Evolutionary conservation across 1,284 basidiomycete genomes (phyloP), one percentile per base, ranked within the genome.

Genomic region (Malassezia pachydermatis): DNA sequence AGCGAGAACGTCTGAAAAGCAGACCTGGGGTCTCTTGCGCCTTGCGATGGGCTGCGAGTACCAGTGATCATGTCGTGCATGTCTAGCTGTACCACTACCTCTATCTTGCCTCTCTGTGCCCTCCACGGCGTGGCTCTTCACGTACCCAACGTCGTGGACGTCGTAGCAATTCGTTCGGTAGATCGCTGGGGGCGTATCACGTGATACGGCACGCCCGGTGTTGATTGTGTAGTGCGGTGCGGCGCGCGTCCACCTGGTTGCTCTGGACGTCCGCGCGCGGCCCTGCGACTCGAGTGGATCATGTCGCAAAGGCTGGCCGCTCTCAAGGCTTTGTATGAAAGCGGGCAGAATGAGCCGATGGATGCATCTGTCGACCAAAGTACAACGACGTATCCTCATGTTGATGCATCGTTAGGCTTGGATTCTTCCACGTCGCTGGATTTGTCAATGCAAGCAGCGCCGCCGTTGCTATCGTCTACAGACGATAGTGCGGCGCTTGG

Each of bases 251-350:
- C 14, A 24, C 22, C 36, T 24, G 22, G 36, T 38, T 17, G n/a
- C n/a, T n/a, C n/a, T n/a, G n/a, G n/a, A 36, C 34, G 34, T 36
- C 34, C n/a, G 34, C 34, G 34, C 19, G 2, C 14, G n/a, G 34
- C 34, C 34, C n/a, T 17, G 10, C 16, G 34, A 17, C 34, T 36
- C 19, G n/a, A 17, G n/a, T 38, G 28, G 28, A 43, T 43, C 29
- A 43, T 43, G 41, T 43, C 41, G 30, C 41, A 43, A 43, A 17
- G 41, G n/a, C 41, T 52, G 5, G 45, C 44, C 16, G 50, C 44
- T 35, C 50, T 52, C 24, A 33, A 47, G 28, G 50, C 32, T n/a
- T 42, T 52, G 9, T 52, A 41, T 20, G 50, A 52, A 14, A 34
- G 38, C 4, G 44, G 44, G 2, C 19, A 29, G 17, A 29, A 25